phyloP scores from a whole-genome alignment of 257 asterid genomes.

The Fraxinus quadrangulata region DNA sequence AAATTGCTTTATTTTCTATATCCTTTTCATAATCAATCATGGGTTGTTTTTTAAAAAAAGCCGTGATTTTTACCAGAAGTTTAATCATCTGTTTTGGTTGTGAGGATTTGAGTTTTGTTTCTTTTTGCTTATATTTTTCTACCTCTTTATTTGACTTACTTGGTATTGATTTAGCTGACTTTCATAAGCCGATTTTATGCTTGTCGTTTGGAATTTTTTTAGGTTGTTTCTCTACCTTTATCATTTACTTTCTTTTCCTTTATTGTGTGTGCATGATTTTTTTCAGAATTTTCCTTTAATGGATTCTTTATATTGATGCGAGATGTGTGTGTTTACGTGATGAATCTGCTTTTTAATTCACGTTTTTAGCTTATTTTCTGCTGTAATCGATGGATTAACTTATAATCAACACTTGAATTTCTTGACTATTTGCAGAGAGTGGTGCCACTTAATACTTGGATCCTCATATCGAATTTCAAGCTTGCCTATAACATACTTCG shows the following conservation, averaged over 20 bases:
- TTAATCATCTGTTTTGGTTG: not conserved
- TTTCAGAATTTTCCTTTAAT: not conserved
- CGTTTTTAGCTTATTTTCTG: not conserved
- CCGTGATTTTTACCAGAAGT: not conserved
- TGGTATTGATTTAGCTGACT: not conserved
- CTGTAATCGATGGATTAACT: not conserved
- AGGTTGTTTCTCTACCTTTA: not conserved
- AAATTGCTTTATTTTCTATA: not conserved
- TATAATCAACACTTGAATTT: not conserved
- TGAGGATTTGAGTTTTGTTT: not conserved
- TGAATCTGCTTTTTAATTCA: not conserved
- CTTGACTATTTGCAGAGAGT: constrained; percentile 2
- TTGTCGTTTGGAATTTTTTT: not conserved
- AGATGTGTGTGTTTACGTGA: not conserved
- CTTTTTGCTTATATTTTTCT: not conserved
- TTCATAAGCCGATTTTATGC: not conserved
- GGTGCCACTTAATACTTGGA: constrained; percentile 28
- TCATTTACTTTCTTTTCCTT: not conserved
- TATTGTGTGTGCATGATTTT: not conserved
- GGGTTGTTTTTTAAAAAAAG: not conserved
- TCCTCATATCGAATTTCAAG: constrained; percentile 27
- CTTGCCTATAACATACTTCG: constrained; percentile 20
- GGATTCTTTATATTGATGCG: not conserved
- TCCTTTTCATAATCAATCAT: not conserved
- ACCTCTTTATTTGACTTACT: not conserved